Evolutionary conservation across 805 yeast genomes (phyloP), one percentile per base, ranked within the genome.

Genomic region (Saturnispora zaruensis): DNA sequence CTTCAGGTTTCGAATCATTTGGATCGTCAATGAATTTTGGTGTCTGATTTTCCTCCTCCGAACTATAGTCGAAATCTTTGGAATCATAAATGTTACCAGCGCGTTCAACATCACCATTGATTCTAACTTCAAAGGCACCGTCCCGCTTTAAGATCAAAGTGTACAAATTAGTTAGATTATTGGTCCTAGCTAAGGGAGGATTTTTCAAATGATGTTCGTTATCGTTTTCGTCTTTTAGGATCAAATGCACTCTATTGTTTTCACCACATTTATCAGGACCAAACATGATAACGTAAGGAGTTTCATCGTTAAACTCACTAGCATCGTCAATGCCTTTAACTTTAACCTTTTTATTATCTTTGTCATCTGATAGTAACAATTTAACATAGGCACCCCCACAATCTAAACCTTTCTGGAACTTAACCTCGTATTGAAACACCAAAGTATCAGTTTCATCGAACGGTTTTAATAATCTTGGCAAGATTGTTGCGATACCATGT

Each of bases 381-480:
- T 90, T 90, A 56, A 90, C 65, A 67, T 89, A 90, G 1, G 95
- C 91, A 49, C 97, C 97, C 45, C 96, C 95, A 67, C 97, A 90
- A 42, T 73, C 73, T 50, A 88, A 69, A 8, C 86, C 87, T 38
- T 83, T 73, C 69, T 90, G 96, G 40, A 82, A 67, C 68, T 89
- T 89, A 49, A 87, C 86, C 66, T 90, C 97, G 66, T 87, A 90
- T 68, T 90, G 97, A 40, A 88, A 68, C 8, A 90, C 96, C 54
- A 90, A 71, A 14, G 87, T 81, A 51, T 79, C 71, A 56, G 74
- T 75, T 9, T 71, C 76, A 65, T 82, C 83, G 16, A 34, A 24
- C 2, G 46, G 23, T 62, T 76, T 75, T 51, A 89, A 73, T 2
- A 82, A 76, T 25, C 65, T 51, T 18, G 78, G 77, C 49, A 90